A percentile compares a stretch with the other conserved stretches of the same genome.
Evolutionary conservation across 495 filamentous ascomycete genomes (phyloP).

Genomic region (Penicillium dipodomyicola): DNA sequence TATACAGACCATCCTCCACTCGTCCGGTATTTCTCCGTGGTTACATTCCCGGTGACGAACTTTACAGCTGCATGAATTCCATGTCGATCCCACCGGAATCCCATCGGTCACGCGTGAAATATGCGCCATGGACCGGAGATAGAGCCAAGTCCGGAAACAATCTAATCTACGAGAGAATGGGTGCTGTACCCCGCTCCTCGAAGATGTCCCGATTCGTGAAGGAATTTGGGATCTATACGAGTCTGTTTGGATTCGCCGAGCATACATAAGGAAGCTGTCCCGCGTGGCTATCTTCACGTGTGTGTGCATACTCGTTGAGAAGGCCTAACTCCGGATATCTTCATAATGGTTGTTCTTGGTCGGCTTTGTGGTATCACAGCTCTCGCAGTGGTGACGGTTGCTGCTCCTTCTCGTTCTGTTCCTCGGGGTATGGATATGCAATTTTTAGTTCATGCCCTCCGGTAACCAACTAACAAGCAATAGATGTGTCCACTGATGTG

Average conservation of each 20-base stretch:
- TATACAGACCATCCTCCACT: neutral
- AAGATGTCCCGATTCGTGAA: neutral
- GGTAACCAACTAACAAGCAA: slow-evolving; percentile 4
- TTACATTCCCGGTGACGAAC: slow-evolving; percentile 1
- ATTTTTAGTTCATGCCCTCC: neutral
- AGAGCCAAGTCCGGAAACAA: neutral
- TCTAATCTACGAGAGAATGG: neutral
- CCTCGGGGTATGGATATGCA: slow-evolving; percentile 28
- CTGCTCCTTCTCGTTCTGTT: slow-evolving; percentile 26
- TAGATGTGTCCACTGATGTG: slow-evolving; percentile 33
- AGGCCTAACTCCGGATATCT: neutral
- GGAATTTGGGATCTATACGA: neutral
- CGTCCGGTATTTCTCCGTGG: neutral
- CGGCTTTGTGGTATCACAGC: slow-evolving; percentile 18
- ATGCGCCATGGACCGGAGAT: slow-evolving; percentile 5
- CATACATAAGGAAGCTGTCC: slow-evolving; percentile 6
- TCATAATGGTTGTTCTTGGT: slow-evolving; percentile 11
- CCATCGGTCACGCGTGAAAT: slow-evolving; percentile 22
- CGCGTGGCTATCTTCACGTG: neutral
- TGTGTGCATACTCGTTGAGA: slow-evolving; percentile 1
- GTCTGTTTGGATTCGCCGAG: neutral
- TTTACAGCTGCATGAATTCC: slow-evolving; percentile 7
- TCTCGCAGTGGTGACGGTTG: slow-evolving; percentile 22
- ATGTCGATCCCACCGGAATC: slow-evolving; percentile 22
- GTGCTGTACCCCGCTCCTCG: slow-evolving; percentile 4